These are phyloP conservation scores for Solanum dulcamara DNA, from an alignment of 257 asterid genomes.

Conservation along the genomic window DNA sequence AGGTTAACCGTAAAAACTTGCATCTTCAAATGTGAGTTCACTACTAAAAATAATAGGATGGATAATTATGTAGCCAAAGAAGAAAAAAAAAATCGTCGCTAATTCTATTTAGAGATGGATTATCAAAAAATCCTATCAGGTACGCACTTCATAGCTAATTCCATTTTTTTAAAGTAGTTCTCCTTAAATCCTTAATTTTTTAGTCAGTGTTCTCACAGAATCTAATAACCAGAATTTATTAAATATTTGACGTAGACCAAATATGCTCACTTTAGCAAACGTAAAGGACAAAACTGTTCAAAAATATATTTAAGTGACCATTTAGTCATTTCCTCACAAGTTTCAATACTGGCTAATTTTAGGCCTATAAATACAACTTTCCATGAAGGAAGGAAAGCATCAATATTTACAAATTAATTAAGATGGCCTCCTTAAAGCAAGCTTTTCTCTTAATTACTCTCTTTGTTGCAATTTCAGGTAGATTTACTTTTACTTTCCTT, in stretches of 20 bases:
- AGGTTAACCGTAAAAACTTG: not conserved
- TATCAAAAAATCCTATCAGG: too few species aligned
- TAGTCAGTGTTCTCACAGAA: not conserved
- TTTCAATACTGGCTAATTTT: not conserved
- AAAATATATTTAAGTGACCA: not conserved
- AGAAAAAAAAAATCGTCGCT: not conserved
- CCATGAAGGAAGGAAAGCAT: too few species aligned
- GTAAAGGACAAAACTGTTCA: not conserved
- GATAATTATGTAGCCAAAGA: not conserved
- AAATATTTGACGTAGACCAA: not conserved
- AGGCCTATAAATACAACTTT: not conserved
- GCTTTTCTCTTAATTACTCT: not conserved
- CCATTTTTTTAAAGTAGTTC: not conserved
- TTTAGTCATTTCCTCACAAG: not conserved
- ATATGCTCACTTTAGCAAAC: not conserved
- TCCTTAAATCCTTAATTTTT: not conserved
- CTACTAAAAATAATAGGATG: not conserved
- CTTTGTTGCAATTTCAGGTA: not conserved
- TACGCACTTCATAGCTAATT: not conserved
- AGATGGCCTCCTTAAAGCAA: not conserved
- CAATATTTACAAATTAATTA: not conserved
- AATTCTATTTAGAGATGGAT: not conserved
- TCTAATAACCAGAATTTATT: too few species aligned
- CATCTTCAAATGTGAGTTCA: not conserved
- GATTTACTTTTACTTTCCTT: not conserved